Base-by-base conservation (phyloP, 1,284 basidiomycete genomes). In the Tylopilus sp. region DNA sequence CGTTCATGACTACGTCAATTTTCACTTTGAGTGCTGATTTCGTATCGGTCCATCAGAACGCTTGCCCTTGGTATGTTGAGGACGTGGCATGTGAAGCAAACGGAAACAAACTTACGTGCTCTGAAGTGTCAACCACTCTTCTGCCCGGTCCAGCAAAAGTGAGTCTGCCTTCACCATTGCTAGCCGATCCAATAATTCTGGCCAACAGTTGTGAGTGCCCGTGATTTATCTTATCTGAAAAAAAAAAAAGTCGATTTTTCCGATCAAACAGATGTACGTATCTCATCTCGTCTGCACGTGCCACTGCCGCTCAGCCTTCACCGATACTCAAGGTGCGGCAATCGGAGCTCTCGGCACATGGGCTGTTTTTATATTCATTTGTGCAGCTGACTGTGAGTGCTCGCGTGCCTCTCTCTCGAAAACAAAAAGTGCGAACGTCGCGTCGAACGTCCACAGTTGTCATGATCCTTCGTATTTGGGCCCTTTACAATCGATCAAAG, bases 381-480 rank as follows among this genome's bases (percentile, higher is more conserved):
- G 19, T 21, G 36, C 43, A 2, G 40, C 41, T 2, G 40, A 53
- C 19, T 10, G 54, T 54, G 15, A 29, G 53, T 56, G 6, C 8
- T 30, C 13, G 13, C 12, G 4, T 26, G 0, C 0, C 18, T 31
- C 13, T 21, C n/a, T 8, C 16, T 23, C 15, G 6, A 13, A 8
- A 19, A 12, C 2, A 25, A 23, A 10, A 8, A 9, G 2, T 8
- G 8, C 25, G 25, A 25, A 25, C 7, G 21, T 29, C 4, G 40
- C 6, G n/a, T 4, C 25, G 6, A 28, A 19, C 16, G 8, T 9
- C 25, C 8, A 11, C 4, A 55, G 55, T 38, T 9, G 31, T 30
- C 6, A 55, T 55, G 55, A 57, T 55, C n/a, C 33, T 58, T 8
- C 56, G 53, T 13, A 7, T 51, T 4, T 56, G 52, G 56, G 53